phyloP scores from a whole-genome alignment of 139 green algal genomes.

The Chlamydomonas sp. region DNA sequence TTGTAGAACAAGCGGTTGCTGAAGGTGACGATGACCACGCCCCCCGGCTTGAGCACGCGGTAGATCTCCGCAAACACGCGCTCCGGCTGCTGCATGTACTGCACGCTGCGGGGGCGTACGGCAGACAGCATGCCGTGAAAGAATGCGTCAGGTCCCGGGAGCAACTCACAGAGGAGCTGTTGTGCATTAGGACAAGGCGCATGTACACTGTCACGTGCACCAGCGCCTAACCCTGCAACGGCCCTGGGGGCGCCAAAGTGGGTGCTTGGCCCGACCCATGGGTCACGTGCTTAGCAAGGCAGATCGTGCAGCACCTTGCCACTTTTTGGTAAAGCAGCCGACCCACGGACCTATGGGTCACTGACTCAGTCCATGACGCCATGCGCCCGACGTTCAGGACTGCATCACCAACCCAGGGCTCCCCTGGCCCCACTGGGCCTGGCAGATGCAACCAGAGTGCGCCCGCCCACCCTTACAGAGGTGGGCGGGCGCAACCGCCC shows the following conservation, averaged over 20 bases:
- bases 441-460: neutral
- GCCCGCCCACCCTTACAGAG: neutral
- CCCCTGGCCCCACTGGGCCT: neutral
- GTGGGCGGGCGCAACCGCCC: neutral
- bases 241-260: too few species aligned
- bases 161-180: neutral
- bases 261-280: too few species aligned
- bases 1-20: slow-evolving; percentile 87
- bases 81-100: slow-evolving; percentile 91
- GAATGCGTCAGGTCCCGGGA: neutral
- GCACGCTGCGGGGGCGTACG: slow-evolving; percentile 60
- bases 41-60: slow-evolving; percentile 88
- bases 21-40: slow-evolving; percentile 87
- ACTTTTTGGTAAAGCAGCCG: too few species aligned
- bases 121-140: neutral
- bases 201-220: too few species aligned
- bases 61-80: slow-evolving; percentile 88
- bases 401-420: too few species aligned
- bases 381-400: too few species aligned
- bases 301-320: too few species aligned
- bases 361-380: too few species aligned
- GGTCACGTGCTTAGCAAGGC: too few species aligned
- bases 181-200: too few species aligned
- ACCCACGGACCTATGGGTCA: too few species aligned
- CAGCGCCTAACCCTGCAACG: too few species aligned